phyloP scores from a whole-genome alignment of 352 stramenopile genomes.

The Phytophthora pinifolia region DNA sequence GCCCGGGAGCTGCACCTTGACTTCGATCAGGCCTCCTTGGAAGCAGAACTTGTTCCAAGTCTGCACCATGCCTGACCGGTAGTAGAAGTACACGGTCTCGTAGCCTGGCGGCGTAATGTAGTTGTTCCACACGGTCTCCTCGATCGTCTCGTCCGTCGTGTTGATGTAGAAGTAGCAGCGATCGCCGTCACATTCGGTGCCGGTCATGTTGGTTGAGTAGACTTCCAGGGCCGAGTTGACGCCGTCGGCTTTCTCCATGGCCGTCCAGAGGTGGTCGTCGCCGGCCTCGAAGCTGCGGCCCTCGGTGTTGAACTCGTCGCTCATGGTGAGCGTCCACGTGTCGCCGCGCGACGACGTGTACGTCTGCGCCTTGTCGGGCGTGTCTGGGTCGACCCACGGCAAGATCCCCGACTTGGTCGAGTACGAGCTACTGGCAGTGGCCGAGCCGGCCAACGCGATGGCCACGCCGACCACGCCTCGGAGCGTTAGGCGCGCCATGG shows the following conservation, averaged over 20 bases:
- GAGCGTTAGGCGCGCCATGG: too few relatives aligned
- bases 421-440: slow-evolving; percentile 6
- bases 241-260: slow-evolving; percentile 64
- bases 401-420: slow-evolving; percentile 37
- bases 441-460: not conserved
- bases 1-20: slow-evolving; percentile 81
- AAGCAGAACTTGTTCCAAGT: slow-evolving; percentile 94
- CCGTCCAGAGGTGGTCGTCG: slow-evolving; percentile 93
- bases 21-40: slow-evolving; percentile 89
- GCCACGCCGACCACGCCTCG: not conserved
- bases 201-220: slow-evolving; percentile 66
- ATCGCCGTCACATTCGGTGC: slow-evolving; percentile 52
- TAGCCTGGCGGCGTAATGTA: slow-evolving; percentile 57
- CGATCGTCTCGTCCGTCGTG: slow-evolving; percentile 40
- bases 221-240: slow-evolving; percentile 66
- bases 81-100: slow-evolving; percentile 43
- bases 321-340: slow-evolving; percentile 68
- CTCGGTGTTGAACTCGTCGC: slow-evolving; percentile 37
- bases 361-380: slow-evolving; percentile 33
- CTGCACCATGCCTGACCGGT: slow-evolving; percentile 81
- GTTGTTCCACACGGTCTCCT: slow-evolving; percentile 61
- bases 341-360: slow-evolving; percentile 53
- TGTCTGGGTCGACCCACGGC: slow-evolving; percentile 64
- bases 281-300: slow-evolving; percentile 89
- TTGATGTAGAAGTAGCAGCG: slow-evolving; percentile 70